phyloP scores from a whole-genome alignment of 1,284 basidiomycete species.

The Heterobasidion annosum region DNA sequence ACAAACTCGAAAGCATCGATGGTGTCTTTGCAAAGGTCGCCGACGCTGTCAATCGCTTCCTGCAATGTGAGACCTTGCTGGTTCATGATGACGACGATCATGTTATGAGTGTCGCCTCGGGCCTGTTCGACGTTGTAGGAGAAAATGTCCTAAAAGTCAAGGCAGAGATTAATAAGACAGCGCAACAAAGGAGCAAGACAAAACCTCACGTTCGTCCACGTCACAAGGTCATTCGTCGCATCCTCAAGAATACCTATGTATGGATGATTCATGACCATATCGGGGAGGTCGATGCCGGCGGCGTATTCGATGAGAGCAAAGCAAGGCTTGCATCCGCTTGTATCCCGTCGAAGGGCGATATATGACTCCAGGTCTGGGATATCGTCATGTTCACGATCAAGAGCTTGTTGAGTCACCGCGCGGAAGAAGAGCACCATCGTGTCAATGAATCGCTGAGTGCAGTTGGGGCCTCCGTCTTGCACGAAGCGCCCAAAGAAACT shows the following conservation, averaged over 20 bases:
- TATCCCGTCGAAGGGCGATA: slow-evolving; percentile 23
- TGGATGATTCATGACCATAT: slow-evolving; percentile 27
- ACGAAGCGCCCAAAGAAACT: slow-evolving; percentile 2
- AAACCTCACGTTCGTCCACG: slow-evolving; percentile 30
- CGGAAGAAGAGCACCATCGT: slow-evolving; percentile 27
- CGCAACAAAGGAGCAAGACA: neutral
- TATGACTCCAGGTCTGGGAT: slow-evolving; percentile 29
- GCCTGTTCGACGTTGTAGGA: slow-evolving; percentile 35
- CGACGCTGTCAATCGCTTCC: slow-evolving; percentile 30
- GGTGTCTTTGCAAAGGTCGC: slow-evolving; percentile 25
- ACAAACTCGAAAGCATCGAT: slow-evolving; percentile 26
- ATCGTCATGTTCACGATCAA: slow-evolving; percentile 19
- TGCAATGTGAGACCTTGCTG: slow-evolving; percentile 27
- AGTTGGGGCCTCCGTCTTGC: neutral
- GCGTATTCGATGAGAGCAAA: slow-evolving; percentile 33
- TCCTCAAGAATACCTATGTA: slow-evolving; percentile 25
- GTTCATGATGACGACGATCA: slow-evolving; percentile 28
- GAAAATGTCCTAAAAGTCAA: slow-evolving; percentile 27
- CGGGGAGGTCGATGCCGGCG: slow-evolving; percentile 27
- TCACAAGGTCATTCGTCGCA: slow-evolving; percentile 29
- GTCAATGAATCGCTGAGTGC: slow-evolving; percentile 24
- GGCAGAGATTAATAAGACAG: neutral
- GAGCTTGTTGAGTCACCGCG: slow-evolving; percentile 25
- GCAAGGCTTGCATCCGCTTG: slow-evolving; percentile 26
- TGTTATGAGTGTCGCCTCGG: slow-evolving; percentile 33